Evolutionary conservation across 495 filamentous ascomycete genomes (phyloP), one percentile per base, ranked within the genome.

Genomic region (Penicillium odoratum): DNA sequence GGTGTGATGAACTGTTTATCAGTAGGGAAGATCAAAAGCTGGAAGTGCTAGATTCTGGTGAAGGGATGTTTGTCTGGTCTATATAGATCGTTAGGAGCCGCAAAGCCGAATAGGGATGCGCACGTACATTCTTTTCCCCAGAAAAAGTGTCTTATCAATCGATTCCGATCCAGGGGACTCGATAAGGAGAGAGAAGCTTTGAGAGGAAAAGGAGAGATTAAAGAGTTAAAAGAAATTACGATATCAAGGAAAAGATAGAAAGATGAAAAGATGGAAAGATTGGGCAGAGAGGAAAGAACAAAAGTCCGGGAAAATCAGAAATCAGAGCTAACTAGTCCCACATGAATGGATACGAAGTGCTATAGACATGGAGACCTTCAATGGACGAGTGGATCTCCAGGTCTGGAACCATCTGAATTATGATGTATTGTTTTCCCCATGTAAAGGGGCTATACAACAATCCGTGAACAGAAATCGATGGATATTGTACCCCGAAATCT

Each of bases 1-100:
- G 18, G 7, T 53, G 18, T 53, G 44, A 57, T 33, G 48, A 55
- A 46, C 44, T 60, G 57, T 63, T 34, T 64, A 68, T 74, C 68
- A 74, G 73, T 68, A 65, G 15, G 38, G 38, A 16, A 15, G 38
- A 40, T 40, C 15, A 40, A 7, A 16, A 29, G 9, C 4, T 25
- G 21, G 21, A 21, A 21, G 21, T 21, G 21, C 21, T 21, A 21
- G 21, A 21, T 1, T 21, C 21, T 21, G 21, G 21, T 21, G 21
- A 21, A 21, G 21, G 21, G 33, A 10, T 36, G 33, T 7, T 13
- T 38, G 11, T 38, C 38, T 40, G 31, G 13, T 40, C 38, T 40
- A n/a, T 40, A 40, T 40, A 40, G 38, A 40, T 40, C 13, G 11
- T 40, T 40, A 40, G 38, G 38, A 40, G 38, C 38, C 38, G 38